phyloP scores from a whole-genome alignment of 139 green algal genomes.

The Ulvella scutata region DNA sequence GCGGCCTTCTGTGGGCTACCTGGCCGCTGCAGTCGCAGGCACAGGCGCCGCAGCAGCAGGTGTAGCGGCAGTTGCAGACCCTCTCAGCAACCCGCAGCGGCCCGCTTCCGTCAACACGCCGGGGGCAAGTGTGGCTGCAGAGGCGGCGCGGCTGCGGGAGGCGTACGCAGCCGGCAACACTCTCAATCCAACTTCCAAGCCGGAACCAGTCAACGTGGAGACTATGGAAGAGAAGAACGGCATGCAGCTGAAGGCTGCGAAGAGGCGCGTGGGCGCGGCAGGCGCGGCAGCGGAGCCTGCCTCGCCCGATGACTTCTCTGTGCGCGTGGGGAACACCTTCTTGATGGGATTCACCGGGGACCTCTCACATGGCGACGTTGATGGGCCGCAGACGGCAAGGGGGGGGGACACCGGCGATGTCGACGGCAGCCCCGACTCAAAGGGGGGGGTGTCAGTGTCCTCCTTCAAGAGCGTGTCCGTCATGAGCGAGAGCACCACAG shows the following conservation, averaged over 20 bases:
- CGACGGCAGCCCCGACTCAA: not conserved
- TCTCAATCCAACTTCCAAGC: not conserved
- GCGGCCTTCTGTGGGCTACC: not conserved
- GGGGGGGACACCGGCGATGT: not conserved
- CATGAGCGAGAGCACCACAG: not conserved
- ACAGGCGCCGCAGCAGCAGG: not conserved
- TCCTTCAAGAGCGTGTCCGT: slow-evolving; percentile 1
- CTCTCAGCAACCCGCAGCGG: not conserved
- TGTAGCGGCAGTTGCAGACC: too few relatives aligned
- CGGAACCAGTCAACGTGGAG: not conserved
- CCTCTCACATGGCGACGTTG: not conserved
- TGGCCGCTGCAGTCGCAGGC: not conserved
- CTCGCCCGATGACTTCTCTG: not conserved
- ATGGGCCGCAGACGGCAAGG: not conserved
- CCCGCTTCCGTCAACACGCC: not conserved
- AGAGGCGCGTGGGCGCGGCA: not conserved
- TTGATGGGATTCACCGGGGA: not conserved
- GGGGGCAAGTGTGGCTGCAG: not conserved
- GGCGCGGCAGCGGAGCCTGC: not conserved
- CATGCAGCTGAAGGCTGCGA: not conserved
- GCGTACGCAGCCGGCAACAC: not conserved
- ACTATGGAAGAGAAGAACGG: not conserved
- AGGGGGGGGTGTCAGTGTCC: not conserved
- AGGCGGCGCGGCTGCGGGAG: not conserved
- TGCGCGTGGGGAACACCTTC: slow-evolving; percentile 1